phyloP scores from a whole-genome alignment of 768 basidiomycete genomes.

The Terana coerulea region DNA sequence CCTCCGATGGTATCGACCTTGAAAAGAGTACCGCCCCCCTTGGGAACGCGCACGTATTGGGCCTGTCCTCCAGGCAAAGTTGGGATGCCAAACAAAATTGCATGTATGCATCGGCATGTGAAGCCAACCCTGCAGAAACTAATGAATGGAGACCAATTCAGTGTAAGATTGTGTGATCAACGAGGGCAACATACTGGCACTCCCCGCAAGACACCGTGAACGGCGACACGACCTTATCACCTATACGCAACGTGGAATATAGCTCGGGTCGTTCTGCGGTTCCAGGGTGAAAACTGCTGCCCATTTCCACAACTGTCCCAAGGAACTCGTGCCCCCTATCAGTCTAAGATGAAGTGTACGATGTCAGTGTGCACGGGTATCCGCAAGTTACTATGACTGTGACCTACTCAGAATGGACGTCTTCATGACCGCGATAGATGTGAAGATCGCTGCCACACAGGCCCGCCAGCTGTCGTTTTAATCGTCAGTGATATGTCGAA shows the following conservation, averaged over 20 bases:
- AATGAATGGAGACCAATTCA: background rate
- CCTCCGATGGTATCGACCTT: slow-evolving; percentile 39
- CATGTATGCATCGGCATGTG: slow-evolving; percentile 62
- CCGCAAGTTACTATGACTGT: background rate
- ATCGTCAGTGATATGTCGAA: slow-evolving; percentile 12
- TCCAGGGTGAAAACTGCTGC: slow-evolving; percentile 46
- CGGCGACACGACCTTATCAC: slow-evolving; percentile 76
- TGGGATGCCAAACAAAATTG: slow-evolving; percentile 63
- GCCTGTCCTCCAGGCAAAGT: slow-evolving; percentile 71
- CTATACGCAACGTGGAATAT: slow-evolving; percentile 61
- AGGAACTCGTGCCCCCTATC: slow-evolving; percentile 77
- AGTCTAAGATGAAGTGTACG: slow-evolving; percentile 39
- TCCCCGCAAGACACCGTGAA: slow-evolving; percentile 84
- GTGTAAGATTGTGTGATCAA: background rate
- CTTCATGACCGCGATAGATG: slow-evolving; percentile 63
- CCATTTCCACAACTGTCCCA: slow-evolving; percentile 67
- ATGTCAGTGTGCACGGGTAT: background rate
- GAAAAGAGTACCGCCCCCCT: slow-evolving; percentile 75
- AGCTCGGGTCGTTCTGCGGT: slow-evolving; percentile 50
- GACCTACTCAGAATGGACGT: slow-evolving; percentile 49
- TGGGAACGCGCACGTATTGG: slow-evolving; percentile 75
- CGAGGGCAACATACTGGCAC: slow-evolving; percentile 58
- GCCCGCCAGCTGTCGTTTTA: slow-evolving; percentile 49
- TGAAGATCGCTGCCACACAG: slow-evolving; percentile 77
- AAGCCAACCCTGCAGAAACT: slow-evolving; percentile 74